These are phyloP conservation scores for Biscogniauxia marginata DNA, from an alignment of 2,329 filamentous ascomycete species.

Conservation along the genomic window DNA sequence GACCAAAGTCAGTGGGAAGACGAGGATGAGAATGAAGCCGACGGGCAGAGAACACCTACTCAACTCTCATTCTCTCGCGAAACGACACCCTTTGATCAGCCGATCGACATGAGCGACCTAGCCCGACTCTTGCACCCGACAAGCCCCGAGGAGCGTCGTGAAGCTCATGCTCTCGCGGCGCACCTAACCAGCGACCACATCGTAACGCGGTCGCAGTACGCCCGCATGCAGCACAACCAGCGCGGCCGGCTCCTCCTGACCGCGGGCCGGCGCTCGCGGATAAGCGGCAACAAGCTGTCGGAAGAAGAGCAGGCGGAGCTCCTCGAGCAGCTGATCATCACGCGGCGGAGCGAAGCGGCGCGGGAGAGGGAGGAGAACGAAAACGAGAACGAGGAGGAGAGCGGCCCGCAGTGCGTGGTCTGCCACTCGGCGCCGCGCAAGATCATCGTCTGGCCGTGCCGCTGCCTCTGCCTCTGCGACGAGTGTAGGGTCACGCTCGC, in stretches of 20 bases:
- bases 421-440: slow-evolving; percentile 85
- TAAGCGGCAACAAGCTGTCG: slow-evolving; percentile 39
- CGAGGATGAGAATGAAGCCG: slow-evolving; percentile 37
- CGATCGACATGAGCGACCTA: slow-evolving; percentile 66
- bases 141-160: slow-evolving; percentile 72
- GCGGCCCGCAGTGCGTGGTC: slow-evolving; percentile 84
- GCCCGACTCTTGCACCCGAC: slow-evolving; percentile 80
- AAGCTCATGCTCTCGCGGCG: slow-evolving; percentile 77
- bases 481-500: slow-evolving; percentile 91
- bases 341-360: slow-evolving; percentile 40
- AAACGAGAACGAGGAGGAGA: slow-evolving; percentile 56
- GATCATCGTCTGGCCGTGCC: slow-evolving; percentile 94
- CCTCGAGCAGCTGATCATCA: slow-evolving; percentile 59
- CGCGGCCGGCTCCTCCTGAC: slow-evolving; percentile 65
- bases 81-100: slow-evolving; percentile 59
- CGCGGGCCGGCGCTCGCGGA: slow-evolving; percentile 36
- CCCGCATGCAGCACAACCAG: slow-evolving; percentile 64
- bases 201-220: slow-evolving; percentile 79
- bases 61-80: slow-evolving; percentile 50
- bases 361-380: slow-evolving; percentile 13
- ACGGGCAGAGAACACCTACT: slow-evolving; percentile 70
- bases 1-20: slow-evolving; percentile 49
- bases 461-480: slow-evolving; percentile 90
- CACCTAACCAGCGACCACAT: slow-evolving; percentile 71
- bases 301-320: slow-evolving; percentile 60